Evolutionary conservation across 148 eudicot genomes (phyloP), one percentile per base, ranked within the genome.

Genomic region (Vaccinium corymbosum): DNA sequence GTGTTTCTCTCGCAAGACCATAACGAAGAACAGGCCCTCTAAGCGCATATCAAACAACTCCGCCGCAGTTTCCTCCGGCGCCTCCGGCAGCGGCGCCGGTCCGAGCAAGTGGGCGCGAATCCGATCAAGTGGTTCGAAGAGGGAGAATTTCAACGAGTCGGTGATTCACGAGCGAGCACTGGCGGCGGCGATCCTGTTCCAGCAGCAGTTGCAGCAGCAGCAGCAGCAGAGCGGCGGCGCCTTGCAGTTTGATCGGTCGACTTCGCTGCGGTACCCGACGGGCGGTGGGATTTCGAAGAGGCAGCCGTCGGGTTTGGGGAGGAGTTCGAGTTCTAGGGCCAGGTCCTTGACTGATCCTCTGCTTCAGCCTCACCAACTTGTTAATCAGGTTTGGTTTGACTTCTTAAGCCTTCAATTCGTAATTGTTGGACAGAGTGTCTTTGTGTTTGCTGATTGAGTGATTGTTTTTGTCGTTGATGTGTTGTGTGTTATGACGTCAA

Each of bases 291-390:
- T 1, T 68, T 85, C 87, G 59, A 92, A 81, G 84, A 90, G 53
- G 70, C 81, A 87, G 79, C 89, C 83, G 42, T 79, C 83, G 14
- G 71, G 71, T 25, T 77, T 95, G 90, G 94, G 96, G 7, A 81
- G 98, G 56, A 91, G 98, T 84, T 91, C 93, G 15, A 94, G 98
- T 80, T 84, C 98, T 72, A 85, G 98, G 83, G 84, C 97, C 29
- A 86, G 95, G 27, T 93, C 96, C 48, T 81, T 89, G 22, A 88
- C 92, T 84, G 98, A 95, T 91, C 92, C 94, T 88, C 88, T 94
- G 64, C 92, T 95, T 81, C 94, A 90, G 8, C 98, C 98, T 84
- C 93, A 90, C 75, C 98, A 94, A 84, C 93, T 95, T 27, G 81
- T 92, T 85, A 88, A 89, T 85, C 95, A 94, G 98, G 98, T 94